A percentile compares a stretch with the other conserved stretches of the same genome.
Evolutionary conservation across 805 yeast genomes (phyloP).

Genomic region (Jamesozyma rosinii): DNA sequence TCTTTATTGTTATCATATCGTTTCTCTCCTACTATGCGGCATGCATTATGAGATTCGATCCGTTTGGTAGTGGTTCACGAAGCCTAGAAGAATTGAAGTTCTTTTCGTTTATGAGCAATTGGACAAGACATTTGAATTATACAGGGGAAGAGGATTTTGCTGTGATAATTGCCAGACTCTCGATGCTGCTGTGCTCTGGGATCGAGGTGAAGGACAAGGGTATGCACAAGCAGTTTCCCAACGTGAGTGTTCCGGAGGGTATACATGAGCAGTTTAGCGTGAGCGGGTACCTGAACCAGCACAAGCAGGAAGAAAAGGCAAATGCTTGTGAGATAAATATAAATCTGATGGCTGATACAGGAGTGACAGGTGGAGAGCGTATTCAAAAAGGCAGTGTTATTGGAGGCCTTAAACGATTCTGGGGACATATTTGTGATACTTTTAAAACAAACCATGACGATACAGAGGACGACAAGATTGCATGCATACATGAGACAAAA

Average conservation of each 20-base stretch:
- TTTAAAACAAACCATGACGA: too few species aligned
- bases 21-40: slow-evolving; percentile 48
- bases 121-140: slow-evolving; percentile 24
- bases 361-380: too few species aligned
- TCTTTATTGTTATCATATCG: slow-evolving; percentile 53
- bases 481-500: too few species aligned
- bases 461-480: too few species aligned
- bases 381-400: too few species aligned
- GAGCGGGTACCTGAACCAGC: slow-evolving; percentile 2
- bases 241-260: slow-evolving; percentile 13
- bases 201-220: slow-evolving; percentile 14
- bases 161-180: slow-evolving; percentile 15
- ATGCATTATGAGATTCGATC: slow-evolving; percentile 41
- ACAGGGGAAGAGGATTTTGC: slow-evolving; percentile 29
- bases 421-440: too few species aligned
- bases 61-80: slow-evolving; percentile 7
- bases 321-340: not conserved
- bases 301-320: not conserved
- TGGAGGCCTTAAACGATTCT: too few species aligned
- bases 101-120: slow-evolving; percentile 32
- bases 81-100: slow-evolving; percentile 21
- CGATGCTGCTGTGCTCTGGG: slow-evolving; percentile 19
- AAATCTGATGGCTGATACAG: too few species aligned
- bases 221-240: slow-evolving; percentile 22
- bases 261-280: slow-evolving; percentile 11